Evolutionary conservation across 805 yeast genomes (phyloP).

Genomic region (Spencermartinsiella europaea): DNA sequence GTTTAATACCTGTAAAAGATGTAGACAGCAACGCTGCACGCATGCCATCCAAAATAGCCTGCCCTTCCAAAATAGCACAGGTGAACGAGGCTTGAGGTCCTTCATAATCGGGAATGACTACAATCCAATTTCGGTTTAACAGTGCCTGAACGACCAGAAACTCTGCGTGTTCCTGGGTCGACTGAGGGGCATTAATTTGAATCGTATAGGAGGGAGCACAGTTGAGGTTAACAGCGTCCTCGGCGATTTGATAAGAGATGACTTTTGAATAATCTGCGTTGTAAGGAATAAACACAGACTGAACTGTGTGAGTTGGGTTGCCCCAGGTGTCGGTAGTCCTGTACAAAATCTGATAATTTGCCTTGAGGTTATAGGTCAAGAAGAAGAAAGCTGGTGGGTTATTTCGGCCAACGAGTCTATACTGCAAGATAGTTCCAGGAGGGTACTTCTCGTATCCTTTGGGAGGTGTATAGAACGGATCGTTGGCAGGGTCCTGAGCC

Average conservation of each 20-base stretch:
- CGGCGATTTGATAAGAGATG: conserved; percentile 24
- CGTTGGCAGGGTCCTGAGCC: conserved; percentile 14
- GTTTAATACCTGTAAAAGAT: conserved; percentile 11
- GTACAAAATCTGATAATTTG: conserved; percentile 17
- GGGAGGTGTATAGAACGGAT: conserved; percentile 21
- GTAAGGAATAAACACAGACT: conserved; percentile 18
- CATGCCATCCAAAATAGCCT: conserved; percentile 25
- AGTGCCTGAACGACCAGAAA: conserved; percentile 9
- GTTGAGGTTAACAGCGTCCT: conserved; percentile 20
- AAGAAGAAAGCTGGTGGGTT: background rate
- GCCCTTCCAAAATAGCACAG: conserved; percentile 23
- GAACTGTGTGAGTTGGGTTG: conserved; percentile 14
- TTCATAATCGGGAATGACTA: conserved; percentile 19
- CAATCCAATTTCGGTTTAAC: conserved; percentile 13
- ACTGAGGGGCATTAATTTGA: conserved; percentile 7
- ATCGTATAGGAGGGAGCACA: conserved; percentile 27
- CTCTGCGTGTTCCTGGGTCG: conserved; percentile 4
- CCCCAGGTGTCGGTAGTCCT: conserved; percentile 15
- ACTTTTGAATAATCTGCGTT: conserved; percentile 15
- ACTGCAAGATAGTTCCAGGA: conserved; percentile 1
- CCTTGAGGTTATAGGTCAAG: conserved; percentile 4
- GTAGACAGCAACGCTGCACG: conserved; percentile 22
- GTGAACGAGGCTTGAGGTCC: conserved; percentile 17
- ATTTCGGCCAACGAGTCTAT: background rate
- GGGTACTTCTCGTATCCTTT: conserved; percentile 13